phyloP scores from a whole-genome alignment of 2,329 filamentous ascomycete genomes.

The Malbranchea zuffiana region DNA sequence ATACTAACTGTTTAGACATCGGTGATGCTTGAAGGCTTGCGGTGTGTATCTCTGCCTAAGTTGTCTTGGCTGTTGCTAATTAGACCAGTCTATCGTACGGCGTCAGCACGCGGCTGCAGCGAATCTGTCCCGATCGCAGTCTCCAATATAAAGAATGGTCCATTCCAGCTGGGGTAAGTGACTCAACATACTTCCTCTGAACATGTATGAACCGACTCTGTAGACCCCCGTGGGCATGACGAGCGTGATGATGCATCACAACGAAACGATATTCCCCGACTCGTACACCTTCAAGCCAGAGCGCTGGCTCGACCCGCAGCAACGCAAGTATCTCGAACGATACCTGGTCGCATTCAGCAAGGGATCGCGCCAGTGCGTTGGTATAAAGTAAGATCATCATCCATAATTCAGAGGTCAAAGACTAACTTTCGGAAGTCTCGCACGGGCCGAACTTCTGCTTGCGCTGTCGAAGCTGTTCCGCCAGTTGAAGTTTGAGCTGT shows the following conservation, averaged over 20 bases:
- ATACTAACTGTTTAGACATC: slow-evolving; percentile 8
- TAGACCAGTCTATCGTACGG: slow-evolving; percentile 25
- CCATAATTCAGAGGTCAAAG: not conserved
- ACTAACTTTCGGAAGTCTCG: slow-evolving; percentile 6
- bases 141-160: slow-evolving; percentile 14
- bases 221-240: slow-evolving; percentile 20
- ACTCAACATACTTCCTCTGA: not conserved
- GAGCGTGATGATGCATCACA: slow-evolving; percentile 16
- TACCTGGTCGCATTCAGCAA: slow-evolving; percentile 28
- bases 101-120: slow-evolving; percentile 20
- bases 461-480: slow-evolving; percentile 13
- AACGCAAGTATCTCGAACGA: slow-evolving; percentile 15
- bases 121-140: slow-evolving; percentile 18
- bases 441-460: slow-evolving; percentile 6
- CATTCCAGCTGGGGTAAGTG: slow-evolving; percentile 13
- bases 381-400: slow-evolving; percentile 25
- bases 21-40: slow-evolving; percentile 7
- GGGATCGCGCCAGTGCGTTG: slow-evolving; percentile 35
- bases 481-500: slow-evolving; percentile 16
- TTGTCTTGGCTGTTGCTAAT: no score
- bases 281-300: slow-evolving; percentile 21
- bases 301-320: slow-evolving; percentile 20
- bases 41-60: not conserved
- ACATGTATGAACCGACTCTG: not conserved
- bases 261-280: slow-evolving; percentile 22